Evolutionary conservation across 2,329 filamentous ascomycete species (phyloP).

Genomic region (Talaromyces amestolkiae): DNA sequence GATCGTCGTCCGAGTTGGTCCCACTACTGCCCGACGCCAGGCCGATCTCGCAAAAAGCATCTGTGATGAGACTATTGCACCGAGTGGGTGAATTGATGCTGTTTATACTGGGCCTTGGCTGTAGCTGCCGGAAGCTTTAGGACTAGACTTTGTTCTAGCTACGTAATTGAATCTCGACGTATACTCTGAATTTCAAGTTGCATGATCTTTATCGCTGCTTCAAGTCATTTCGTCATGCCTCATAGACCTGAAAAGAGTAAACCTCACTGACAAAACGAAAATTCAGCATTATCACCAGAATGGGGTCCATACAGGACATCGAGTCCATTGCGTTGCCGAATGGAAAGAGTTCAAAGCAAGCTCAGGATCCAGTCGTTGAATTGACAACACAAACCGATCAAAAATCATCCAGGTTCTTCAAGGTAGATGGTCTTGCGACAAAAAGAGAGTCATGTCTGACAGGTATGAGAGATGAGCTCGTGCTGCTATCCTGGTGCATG

Average conservation of each 20-base stretch:
- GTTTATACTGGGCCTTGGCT: not conserved
- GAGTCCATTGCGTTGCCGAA: not conserved
- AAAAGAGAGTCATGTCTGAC: conserved; percentile 29
- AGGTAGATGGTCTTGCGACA: conserved; percentile 25
- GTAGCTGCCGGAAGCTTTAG: not conserved
- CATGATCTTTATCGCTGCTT: not conserved
- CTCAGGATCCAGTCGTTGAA: not conserved
- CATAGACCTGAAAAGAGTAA: not conserved
- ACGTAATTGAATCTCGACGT: not conserved
- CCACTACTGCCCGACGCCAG: not conserved
- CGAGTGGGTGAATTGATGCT: not conserved
- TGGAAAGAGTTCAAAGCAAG: not conserved
- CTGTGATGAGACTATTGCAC: not conserved
- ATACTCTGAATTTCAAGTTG: not conserved
- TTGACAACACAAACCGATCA: not conserved
- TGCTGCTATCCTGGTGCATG: conserved; percentile 48
- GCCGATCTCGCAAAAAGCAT: not conserved
- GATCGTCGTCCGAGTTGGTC: not conserved
- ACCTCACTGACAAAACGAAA: not conserved
- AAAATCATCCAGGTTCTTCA: not conserved
- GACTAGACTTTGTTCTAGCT: not conserved
- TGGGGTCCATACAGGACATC: conserved; percentile 12
- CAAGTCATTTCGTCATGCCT: not conserved
- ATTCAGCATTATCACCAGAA: not conserved
- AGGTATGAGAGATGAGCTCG: conserved; percentile 41